Percentiles rank a stretch among this genome's conserved stretches.
These are phyloP conservation scores for Phellopilus nigrolimitatus DNA, from an alignment of 1,284 basidiomycete genomes.

Conservation along the genomic window DNA sequence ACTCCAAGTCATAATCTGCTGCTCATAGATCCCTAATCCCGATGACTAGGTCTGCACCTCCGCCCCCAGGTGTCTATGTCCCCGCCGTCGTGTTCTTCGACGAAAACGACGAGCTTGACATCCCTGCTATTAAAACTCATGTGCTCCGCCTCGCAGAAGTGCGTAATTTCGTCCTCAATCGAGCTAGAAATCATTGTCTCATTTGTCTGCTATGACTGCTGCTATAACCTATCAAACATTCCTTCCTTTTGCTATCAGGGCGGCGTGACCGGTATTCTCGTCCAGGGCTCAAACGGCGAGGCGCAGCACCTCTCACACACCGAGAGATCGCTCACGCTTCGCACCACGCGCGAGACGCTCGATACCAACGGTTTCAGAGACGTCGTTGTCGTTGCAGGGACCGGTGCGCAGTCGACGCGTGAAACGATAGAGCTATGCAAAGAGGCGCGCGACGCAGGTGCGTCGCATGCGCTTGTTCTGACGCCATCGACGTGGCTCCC, in stretches of 20 bases:
- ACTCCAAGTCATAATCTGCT: too few relatives aligned
- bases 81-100: slow-evolving; percentile 71
- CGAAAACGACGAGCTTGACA: slow-evolving; percentile 60
- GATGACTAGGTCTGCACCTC: slow-evolving; percentile 33
- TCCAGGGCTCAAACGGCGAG: slow-evolving; percentile 75
- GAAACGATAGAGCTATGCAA: slow-evolving; percentile 78
- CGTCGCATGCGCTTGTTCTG: slow-evolving; percentile 71
- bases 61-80: slow-evolving; percentile 66
- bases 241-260: slow-evolving; percentile 37
- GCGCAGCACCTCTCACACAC: slow-evolving; percentile 71
- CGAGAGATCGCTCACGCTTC: slow-evolving; percentile 64
- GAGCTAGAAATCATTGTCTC: neutral
- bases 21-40: too few relatives aligned
- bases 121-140: slow-evolving; percentile 54
- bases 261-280: slow-evolving; percentile 68
- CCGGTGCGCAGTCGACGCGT: slow-evolving; percentile 75
- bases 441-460: slow-evolving; percentile 79
- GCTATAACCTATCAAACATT: slow-evolving; percentile 10
- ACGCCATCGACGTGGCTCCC: slow-evolving; percentile 66
- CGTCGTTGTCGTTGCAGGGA: slow-evolving; percentile 78
- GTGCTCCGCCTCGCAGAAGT: slow-evolving; percentile 65
- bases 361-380: slow-evolving; percentile 67
- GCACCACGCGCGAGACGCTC: slow-evolving; percentile 66
- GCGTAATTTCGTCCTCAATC: slow-evolving; percentile 8
- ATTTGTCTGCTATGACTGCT: slow-evolving; percentile 1